phyloP scores from a whole-genome alignment of 2,329 filamentous ascomycete species.

The Elsinoe perseae region DNA sequence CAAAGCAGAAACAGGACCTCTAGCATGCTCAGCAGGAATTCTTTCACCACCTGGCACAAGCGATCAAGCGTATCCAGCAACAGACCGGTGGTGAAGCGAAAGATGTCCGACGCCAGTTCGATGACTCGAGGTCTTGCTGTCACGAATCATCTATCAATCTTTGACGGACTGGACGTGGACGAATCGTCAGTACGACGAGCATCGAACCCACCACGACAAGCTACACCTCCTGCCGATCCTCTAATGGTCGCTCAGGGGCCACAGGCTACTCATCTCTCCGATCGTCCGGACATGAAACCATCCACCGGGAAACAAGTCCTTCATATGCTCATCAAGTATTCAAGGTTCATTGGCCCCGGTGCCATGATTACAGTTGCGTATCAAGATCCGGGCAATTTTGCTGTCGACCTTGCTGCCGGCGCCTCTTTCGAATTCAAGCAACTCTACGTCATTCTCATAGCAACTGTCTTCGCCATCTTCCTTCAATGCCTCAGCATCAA shows the following conservation, averaged over 20 bases:
- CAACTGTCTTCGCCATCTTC: constrained; percentile 64
- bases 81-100: background rate
- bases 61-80: constrained; percentile 5
- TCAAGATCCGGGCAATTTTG: constrained; percentile 54
- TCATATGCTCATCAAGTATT: constrained; percentile 38
- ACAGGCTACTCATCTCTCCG: background rate
- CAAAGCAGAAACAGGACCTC: constrained; percentile 2
- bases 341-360: constrained; percentile 57
- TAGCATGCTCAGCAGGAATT: background rate
- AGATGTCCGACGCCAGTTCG: background rate
- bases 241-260: background rate
- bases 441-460: constrained; percentile 60
- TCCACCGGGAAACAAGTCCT: background rate
- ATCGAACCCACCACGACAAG: background rate
- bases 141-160: constrained; percentile 8
- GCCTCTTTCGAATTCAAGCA: constrained; percentile 57
- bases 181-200: background rate
- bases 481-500: constrained; percentile 60
- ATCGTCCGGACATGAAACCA: background rate
- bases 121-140: background rate
- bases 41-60: background rate
- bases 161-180: constrained; percentile 3
- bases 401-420: constrained; percentile 61
- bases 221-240: background rate
- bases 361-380: constrained; percentile 52